phyloP scores from a whole-genome alignment of 768 basidiomycete species.

The Galerina sulciceps region DNA sequence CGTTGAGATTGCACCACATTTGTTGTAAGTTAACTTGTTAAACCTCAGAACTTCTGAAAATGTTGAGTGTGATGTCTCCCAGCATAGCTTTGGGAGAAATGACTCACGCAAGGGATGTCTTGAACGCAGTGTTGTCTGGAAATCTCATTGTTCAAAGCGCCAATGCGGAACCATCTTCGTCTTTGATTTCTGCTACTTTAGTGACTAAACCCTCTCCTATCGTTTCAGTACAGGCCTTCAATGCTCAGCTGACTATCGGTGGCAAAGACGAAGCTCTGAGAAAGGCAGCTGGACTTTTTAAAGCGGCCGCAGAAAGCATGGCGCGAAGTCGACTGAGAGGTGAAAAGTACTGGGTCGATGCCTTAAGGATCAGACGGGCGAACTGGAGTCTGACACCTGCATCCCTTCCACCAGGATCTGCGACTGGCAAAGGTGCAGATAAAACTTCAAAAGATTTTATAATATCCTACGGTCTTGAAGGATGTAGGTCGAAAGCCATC shows the following conservation, averaged over 20 bases:
- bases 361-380: constrained; percentile 71
- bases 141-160: constrained; percentile 4
- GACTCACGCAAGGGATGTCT: constrained; percentile 73
- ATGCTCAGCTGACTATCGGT: constrained; percentile 72
- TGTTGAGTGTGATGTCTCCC: constrained; percentile 11
- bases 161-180: constrained; percentile 25
- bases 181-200: constrained; percentile 58
- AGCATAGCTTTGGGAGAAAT: constrained; percentile 83
- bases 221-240: constrained; percentile 69
- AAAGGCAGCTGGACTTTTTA: constrained; percentile 74
- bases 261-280: constrained; percentile 82
- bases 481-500: constrained; percentile 55
- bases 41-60: not conserved
- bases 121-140: constrained; percentile 59
- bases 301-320: constrained; percentile 68
- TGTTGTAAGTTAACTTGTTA: constrained; percentile 63
- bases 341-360: constrained; percentile 84
- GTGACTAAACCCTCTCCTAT: constrained; percentile 72
- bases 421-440: constrained; percentile 77
- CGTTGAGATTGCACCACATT: constrained; percentile 67
- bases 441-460: constrained; percentile 83
- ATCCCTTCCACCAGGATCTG: constrained; percentile 71
- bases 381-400: constrained; percentile 86
- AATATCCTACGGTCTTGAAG: constrained; percentile 80
- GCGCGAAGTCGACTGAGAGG: constrained; percentile 63